A percentile compares a stretch with the other conserved stretches of the same genome.
These are phyloP conservation scores for Echites panduratus DNA, from an alignment of 257 asterid genomes.

Conservation along the genomic window DNA sequence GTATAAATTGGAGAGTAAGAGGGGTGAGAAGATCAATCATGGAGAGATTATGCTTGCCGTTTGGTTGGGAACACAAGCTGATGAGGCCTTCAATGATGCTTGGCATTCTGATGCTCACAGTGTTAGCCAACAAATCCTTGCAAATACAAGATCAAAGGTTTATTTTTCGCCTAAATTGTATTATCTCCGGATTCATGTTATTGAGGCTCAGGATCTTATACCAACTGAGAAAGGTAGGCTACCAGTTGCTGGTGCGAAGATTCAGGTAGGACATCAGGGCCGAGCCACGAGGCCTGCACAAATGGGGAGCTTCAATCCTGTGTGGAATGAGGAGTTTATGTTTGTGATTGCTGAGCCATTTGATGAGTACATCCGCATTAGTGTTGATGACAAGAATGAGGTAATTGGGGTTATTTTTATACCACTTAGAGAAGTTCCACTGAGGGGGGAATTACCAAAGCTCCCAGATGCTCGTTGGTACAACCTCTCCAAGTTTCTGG, in stretches of 20 bases:
- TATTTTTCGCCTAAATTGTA: constrained; percentile 68
- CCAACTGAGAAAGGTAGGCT: constrained; percentile 50
- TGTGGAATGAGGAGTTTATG: constrained; percentile 91
- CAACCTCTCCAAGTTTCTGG: constrained; percentile 45
- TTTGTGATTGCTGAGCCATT: constrained; percentile 79
- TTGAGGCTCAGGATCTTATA: constrained; percentile 75
- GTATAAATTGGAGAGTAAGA: constrained; percentile 59
- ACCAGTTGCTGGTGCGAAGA: constrained; percentile 47
- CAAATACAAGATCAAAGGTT: constrained; percentile 67
- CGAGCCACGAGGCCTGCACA: constrained; percentile 57
- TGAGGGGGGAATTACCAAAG: constrained; percentile 44
- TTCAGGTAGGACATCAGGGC: constrained; percentile 59
- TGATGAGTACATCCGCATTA: constrained; percentile 53
- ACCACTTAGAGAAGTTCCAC: constrained; percentile 46
- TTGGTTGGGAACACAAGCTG: constrained; percentile 97
- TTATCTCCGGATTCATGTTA: constrained; percentile 66
- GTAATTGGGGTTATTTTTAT: constrained; percentile 53
- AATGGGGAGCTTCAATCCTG: constrained; percentile 43
- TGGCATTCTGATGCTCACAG: constrained; percentile 88
- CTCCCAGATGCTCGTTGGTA: constrained; percentile 65
- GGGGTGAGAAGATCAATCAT: constrained; percentile 39
- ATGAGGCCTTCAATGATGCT: constrained; percentile 82
- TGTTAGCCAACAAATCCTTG: constrained; percentile 48
- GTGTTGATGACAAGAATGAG: constrained; percentile 56
- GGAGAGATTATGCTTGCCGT: constrained; percentile 90